phyloP scores from a whole-genome alignment of 495 filamentous ascomycete genomes.

The Aspergillus sparsus region DNA sequence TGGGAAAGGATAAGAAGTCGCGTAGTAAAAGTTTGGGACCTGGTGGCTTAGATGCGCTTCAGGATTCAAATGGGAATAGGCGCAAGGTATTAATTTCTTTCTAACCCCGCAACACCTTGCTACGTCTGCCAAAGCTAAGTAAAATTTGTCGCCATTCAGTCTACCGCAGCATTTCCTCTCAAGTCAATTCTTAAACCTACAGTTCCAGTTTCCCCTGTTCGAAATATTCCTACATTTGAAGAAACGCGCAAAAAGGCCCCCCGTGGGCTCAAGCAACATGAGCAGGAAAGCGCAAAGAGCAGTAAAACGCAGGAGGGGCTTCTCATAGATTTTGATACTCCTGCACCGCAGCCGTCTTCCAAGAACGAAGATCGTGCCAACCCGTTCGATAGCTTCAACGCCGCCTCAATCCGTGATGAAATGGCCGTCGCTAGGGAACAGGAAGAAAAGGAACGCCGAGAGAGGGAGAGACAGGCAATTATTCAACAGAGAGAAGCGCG shows the following conservation, averaged over 20 bases:
- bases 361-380: conserved; percentile 49
- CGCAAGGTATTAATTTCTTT: conserved; percentile 62
- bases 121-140: conserved; percentile 18
- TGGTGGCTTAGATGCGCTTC: conserved; percentile 80
- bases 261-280: conserved; percentile 30
- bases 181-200: conserved; percentile 89
- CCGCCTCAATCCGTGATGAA: conserved; percentile 59
- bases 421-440: conserved; percentile 72
- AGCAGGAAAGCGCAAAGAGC: conserved; percentile 21
- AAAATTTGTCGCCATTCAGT: conserved; percentile 36
- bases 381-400: conserved; percentile 60
- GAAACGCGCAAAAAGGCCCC: conserved; percentile 47
- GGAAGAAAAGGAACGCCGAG: conserved; percentile 67
- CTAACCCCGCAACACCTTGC: conserved; percentile 1
- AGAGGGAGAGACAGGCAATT: conserved; percentile 66
- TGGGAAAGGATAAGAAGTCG: conserved; percentile 65
- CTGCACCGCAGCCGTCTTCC: conserved; percentile 32
- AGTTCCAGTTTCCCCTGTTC: conserved; percentile 64
- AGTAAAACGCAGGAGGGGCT: conserved; percentile 37
- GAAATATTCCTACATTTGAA: conserved; percentile 55
- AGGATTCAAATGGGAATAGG: conserved; percentile 75
- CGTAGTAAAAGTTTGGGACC: conserved; percentile 95
- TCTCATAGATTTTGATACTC: conserved; percentile 52
- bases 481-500: conserved; percentile 78
- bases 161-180: conserved; percentile 55